Evolutionary conservation across 2,329 filamentous ascomycete species (phyloP).

Genomic region (Arthrobotrys pseudoclavata): DNA sequence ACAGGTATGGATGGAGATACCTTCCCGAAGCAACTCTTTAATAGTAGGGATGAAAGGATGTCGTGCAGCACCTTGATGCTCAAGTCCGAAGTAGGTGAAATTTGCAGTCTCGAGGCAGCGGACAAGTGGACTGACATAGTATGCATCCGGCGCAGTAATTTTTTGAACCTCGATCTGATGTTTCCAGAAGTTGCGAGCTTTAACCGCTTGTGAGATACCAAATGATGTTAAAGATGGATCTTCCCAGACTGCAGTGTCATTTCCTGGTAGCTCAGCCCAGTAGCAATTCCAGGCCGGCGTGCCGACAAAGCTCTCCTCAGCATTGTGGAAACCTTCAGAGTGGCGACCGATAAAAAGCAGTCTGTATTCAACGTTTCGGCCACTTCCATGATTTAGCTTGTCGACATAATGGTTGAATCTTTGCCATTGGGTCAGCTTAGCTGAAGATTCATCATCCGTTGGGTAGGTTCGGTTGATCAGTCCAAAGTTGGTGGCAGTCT

Average conservation of each 20-base stretch:
- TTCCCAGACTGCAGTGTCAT: conserved; percentile 74
- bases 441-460: conserved; percentile 68
- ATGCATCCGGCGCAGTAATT: conserved; percentile 74
- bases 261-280: conserved; percentile 75
- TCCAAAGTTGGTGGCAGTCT: conserved; percentile 75
- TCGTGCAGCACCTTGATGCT: conserved; percentile 68
- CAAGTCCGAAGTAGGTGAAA: conserved; percentile 72
- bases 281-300: conserved; percentile 80
- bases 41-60: conserved; percentile 72
- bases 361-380: conserved; percentile 72
- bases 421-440: conserved; percentile 74
- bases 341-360: conserved; percentile 78
- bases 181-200: conserved; percentile 74
- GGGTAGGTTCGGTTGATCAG: conserved; percentile 75
- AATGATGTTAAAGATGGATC: conserved; percentile 74
- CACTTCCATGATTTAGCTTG: conserved; percentile 69
- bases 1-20: conserved; percentile 77
- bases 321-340: conserved; percentile 76
- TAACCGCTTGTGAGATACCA: conserved; percentile 73
- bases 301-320: conserved; percentile 76
- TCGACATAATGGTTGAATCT: conserved; percentile 73
- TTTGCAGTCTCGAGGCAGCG: conserved; percentile 75
- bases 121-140: conserved; percentile 75
- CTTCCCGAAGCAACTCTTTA: conserved; percentile 76
- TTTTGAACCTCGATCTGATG: conserved; percentile 70